Percentiles rank a stretch among this genome's conserved stretches.
phyloP scores from a whole-genome alignment of 106 monocot genomes.

The Acorus gramineus region DNA sequence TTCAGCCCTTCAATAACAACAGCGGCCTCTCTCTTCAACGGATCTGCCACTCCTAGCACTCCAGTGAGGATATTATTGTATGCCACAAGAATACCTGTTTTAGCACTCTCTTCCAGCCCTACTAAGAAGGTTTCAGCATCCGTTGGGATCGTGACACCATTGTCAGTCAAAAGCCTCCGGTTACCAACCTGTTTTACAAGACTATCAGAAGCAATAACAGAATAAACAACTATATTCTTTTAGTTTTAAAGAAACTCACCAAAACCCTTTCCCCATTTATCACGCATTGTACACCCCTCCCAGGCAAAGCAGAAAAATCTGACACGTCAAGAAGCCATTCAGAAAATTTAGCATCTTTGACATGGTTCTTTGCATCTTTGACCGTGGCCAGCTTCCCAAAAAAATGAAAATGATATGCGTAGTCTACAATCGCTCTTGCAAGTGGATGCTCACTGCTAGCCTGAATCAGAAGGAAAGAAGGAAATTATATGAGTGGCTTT shows the following conservation, averaged over 20 bases:
- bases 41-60: constrained; percentile 69
- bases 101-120: constrained; percentile 58
- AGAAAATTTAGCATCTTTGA: constrained; percentile 45
- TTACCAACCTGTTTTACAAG: constrained; percentile 61
- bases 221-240: neutral
- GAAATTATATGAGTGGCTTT: neutral
- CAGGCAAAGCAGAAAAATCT: constrained; percentile 82
- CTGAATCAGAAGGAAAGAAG: constrained; percentile 48
- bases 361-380: constrained; percentile 23
- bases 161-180: constrained; percentile 61
- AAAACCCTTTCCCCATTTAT: constrained; percentile 58
- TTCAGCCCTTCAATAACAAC: constrained; percentile 79
- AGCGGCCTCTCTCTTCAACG: constrained; percentile 87
- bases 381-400: constrained; percentile 35
- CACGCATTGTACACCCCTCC: constrained; percentile 78
- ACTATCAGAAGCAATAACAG: neutral
- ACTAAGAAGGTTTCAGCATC: constrained; percentile 69
- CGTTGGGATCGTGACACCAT: constrained; percentile 36
- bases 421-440: constrained; percentile 79
- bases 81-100: constrained; percentile 80
- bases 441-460: constrained; percentile 96
- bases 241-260: constrained; percentile 30
- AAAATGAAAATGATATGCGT: constrained; percentile 78
- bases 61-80: constrained; percentile 57
- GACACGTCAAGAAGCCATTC: constrained; percentile 72